Evolutionary conservation across 169 alveolate species (phyloP), one percentile per base, ranked within the genome.

Genomic region (Neospora caninum): DNA sequence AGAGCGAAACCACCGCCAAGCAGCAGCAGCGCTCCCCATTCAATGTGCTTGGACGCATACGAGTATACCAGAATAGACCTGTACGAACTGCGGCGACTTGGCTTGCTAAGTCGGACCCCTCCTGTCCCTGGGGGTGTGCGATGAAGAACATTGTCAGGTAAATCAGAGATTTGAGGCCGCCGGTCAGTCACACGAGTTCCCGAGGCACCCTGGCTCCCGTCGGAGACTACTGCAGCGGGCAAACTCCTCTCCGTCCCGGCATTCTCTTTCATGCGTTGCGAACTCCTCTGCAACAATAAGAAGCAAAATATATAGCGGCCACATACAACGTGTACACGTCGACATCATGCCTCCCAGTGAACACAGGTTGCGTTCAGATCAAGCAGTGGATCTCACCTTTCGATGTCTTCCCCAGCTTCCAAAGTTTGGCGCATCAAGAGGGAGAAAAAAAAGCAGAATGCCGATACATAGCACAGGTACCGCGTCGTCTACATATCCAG

Each of bases 1-100:
- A 92, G 41, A 6, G 88, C 94, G 70, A 92, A 92, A 6, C 94
- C 94, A 9, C 94, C 88, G 10, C 94, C 94, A n/a, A 92, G 54
- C 49, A 92, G 54, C 36, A 92, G 42, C 69, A 92, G 58, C 25
- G 88, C 54, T 16, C 94, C 94, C 94, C 94, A 92, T 36, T 92
- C 94, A 54, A 92, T 92, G n/a, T 92, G 92, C 42, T 83, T 92
- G 38, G 70, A 80, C 38, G 88, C 84, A 22, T 80, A 82, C 36
- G 92, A 18, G 58, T 80, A 92, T 34, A 70, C 82, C 42, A 92
- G 64, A 25, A 92, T 92, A 31, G 89, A 67, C 36, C 27, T 82
- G 89, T 82, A 82, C 36, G 54, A 10, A 13, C 64, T 82, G 54
- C 38, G n/a, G 39, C 42, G 22, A 16, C 45, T 16, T 78, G 1